These are phyloP conservation scores for Amaranthus palmeri DNA, from an alignment of 148 eudicot species.

Conservation along the genomic window DNA sequence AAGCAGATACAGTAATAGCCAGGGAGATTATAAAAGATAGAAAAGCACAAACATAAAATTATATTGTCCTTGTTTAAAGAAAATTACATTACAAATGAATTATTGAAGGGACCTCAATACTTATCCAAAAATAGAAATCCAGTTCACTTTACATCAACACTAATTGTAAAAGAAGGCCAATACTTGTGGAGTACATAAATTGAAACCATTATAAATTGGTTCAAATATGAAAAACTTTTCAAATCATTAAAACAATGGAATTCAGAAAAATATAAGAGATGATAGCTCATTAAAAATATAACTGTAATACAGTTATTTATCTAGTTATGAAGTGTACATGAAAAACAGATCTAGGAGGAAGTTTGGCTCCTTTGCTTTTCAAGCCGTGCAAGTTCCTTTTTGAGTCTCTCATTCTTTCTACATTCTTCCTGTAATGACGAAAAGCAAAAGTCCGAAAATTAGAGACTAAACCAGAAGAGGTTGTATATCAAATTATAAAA, in stretches of 20 bases:
- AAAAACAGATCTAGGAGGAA: slow-evolving; percentile 5
- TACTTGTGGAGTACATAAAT: background rate
- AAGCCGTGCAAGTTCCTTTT: slow-evolving; percentile 46
- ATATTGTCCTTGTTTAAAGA: background rate
- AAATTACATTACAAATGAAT: background rate
- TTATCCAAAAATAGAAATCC: background rate
- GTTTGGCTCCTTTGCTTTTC: slow-evolving; percentile 33
- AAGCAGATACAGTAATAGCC: background rate
- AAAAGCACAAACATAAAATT: background rate
- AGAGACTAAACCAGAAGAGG: background rate
- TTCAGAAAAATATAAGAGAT: background rate
- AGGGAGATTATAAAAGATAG: background rate
- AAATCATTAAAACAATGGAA: background rate
- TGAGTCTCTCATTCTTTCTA: slow-evolving; percentile 22
- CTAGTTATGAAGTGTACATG: background rate
- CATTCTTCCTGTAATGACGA: slow-evolving; percentile 16
- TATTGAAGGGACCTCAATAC: background rate
- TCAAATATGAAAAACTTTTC: background rate
- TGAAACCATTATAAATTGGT: background rate
- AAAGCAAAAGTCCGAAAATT: background rate
- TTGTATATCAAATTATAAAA: background rate
- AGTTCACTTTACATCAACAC: background rate
- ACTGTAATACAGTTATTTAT: background rate
- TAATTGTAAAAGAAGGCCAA: background rate
- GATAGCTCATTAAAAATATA: background rate